Base-by-base conservation (phyloP, 139 green algal genomes). In the Parachlorella kessleri region DNA sequence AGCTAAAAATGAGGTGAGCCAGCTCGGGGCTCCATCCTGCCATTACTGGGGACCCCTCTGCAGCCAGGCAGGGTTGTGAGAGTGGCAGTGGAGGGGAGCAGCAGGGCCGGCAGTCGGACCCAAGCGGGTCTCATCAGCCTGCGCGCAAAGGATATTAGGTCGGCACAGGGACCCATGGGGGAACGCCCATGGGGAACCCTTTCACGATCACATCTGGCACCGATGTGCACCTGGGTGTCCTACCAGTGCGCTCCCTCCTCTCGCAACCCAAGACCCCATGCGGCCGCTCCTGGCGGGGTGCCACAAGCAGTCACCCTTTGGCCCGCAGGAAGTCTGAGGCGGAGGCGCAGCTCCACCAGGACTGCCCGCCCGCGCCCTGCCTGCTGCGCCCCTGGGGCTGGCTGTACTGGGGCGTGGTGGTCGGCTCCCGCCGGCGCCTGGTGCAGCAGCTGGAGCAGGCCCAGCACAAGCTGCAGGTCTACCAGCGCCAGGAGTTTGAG, bases 401-500 rank as follows among this genome's bases (percentile, higher is more conserved):
- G 71, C 73, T 87, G 38, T 84, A 86, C 69, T 28, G 68, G 41
- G 53, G 36, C 4, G 72, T 73, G 23, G 30, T 87, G 42, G 82
- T 85, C 3, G 82, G 48, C 33, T 68, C 63, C 35, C 59, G 40
- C 26, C 32, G 1, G 24, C 39, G 48, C 41, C 63, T 88, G 69
- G 38, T 71, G 70, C 55, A 38, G 10, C 36, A 54, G 6, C 1
- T 84, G 32, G 82, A 85, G 39, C n/a, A 30, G 14, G 35, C 42
- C 30, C 55, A 63, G 33, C 53, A 53, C 2, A 86, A 89, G 72
- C 66, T 90, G 59, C 48, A 32, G 35, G 77, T 81, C 32, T 81
- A 84, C 40, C 55, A 91, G 59, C 69, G 70, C 23, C 68, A 87
- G 41, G 72, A 82, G 55, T 55, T 79, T 36, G 48, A 73, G 41